Base-by-base conservation (phyloP, 805 yeast species). In the Yarrowia deformans region DNA sequence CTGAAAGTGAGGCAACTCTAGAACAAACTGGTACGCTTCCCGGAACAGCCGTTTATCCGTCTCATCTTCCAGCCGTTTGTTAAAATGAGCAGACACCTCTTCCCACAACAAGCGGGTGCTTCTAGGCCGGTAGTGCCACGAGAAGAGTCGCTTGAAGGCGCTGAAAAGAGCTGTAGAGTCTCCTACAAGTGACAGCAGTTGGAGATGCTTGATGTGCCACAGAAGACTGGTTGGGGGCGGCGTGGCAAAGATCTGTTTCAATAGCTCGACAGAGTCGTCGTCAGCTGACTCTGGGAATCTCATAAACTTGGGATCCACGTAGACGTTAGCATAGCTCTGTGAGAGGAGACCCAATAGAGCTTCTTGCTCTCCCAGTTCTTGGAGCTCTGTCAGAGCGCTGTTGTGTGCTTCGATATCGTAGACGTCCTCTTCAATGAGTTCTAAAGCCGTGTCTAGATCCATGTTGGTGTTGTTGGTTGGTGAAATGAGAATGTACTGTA, bases 381-480 rank as follows among this genome's bases (percentile, higher is more conserved):
- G 42, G 14, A 60, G 66, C 23, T 60, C 66, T 8, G 18, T 18
- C 9, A 60, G 52, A 34, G 66, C 66, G 23, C 34, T 13, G 19
- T 43, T 43, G 37, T 60, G 66, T 4, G 66, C 52, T 14, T 60
- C 66, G 18, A 32, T 40, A 3, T 60, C 66, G 66, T 60, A 60
- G 34, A 60, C 52, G n/a, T 60, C 66, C 34, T 42, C 34, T 37
- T 60, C 66, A 40, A 60, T 60, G 16, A 42, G 40, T 14, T 60
- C 66, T 14, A 60, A 42, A 5, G 66, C 66, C 3, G 66, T 45
- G n/a, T 60, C 66, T 2, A 60, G 66, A n/a, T 60, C 66, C 66
- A 60, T 60, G 3, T 16, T 48, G 46, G 10, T 7, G 50, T 23
- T 46, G 35, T 7, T 23, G 6, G 2, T 23, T 23, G 29, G 4